Base-by-base conservation (phyloP, 1,284 basidiomycete genomes). In the Megacollybia platyphylla region DNA sequence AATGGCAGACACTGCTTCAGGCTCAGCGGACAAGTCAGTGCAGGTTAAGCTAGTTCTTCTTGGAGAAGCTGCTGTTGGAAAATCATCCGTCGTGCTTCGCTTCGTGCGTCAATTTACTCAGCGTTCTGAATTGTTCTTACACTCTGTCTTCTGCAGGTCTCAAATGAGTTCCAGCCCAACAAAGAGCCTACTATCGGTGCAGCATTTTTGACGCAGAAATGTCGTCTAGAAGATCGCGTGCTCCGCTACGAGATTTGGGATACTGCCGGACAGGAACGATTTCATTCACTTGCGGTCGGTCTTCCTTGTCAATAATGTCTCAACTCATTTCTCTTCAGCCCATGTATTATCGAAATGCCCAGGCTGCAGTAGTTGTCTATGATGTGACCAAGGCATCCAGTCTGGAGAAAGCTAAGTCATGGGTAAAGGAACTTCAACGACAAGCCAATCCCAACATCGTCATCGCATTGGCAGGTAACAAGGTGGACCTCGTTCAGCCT, bases 361-460 rank as follows among this genome's bases (percentile, higher is more conserved):
- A 97, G 61, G 94, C 94, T 5, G 94, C 93, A 36, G 91, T 97
- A 30, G 94, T 98, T 26, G 93, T 97, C 24, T 98, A 97, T 65
- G 94, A 98, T 61, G 84, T 98, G 44, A 94, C 90, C 43, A 93
- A 92, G 60, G 82, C 84, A 46, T 77, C 86, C 44, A 97, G 92
- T 54, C 76, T 98, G 49, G 96, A 99, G 63, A 98, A 98, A 64
- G 94, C 94, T 47, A 98, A 99, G 70, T 92, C 91, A 29, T 99
- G 94, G 94, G 93, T 99, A 50, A 98, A 97, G 70, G 94, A 99
- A 66, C 75, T 99, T 20, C 96, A 99, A 64, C 80, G 96, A 49
- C 94, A 99, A 61, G 94, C 96, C 31, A 97, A 96, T 62, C 93
- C 94, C 30, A 97, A 97, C 63, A 97, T 98, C 58, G 92, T 98